Base-by-base conservation (phyloP, 176 grass and related monocot genomes). In the Elymus sibiricus region DNA sequence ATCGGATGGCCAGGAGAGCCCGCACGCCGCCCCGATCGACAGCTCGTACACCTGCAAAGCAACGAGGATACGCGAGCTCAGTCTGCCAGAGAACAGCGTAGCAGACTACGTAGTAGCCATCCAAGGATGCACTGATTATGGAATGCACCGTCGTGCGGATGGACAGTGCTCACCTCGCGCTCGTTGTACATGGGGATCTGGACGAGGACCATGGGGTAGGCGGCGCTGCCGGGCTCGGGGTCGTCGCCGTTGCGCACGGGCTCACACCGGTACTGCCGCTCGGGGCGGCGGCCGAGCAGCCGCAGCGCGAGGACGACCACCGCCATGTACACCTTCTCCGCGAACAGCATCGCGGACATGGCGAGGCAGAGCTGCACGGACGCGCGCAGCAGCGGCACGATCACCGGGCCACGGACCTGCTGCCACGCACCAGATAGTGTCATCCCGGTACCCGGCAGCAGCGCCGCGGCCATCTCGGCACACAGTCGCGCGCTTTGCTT, bases 181-280 rank as follows among this genome's bases (percentile, higher is more conserved):
- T 97, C 94, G 82, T 97, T 97, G 85, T 88, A 94, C 94, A 97
- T 94, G 55, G 94, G 94, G 77, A 97, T 97, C 85, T 97, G 94
- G 35, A 97, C 76, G 13, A 97, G 94, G 32, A 97, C 94, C 89
- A 89, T 92, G 43, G 94, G 94, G 47, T 90, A 94, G 2, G 82
- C 85, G 5, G 74, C 78, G 78, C 56, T 80, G 40, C 87, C 91
- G 74, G 81, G 55, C 91, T 97, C 94, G n/a, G 88, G 47, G 80
- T 93, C 94, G 64, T 72, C 89, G 13, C 13, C 44, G 24, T 39
- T 4, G 44, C 44, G 74, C 43, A 94, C 84, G 74, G 94, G 89
- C 79, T 92, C 80, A 63, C 91, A 97, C 2, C 84, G 79, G 89
- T 94, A 97, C 53, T 38, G 28, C 24, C 68, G 87, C 49, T 92